These are phyloP conservation scores for Herpetomonas samuelpessoai DNA, from an alignment of 208 protist genomes.

Conservation along the genomic window DNA sequence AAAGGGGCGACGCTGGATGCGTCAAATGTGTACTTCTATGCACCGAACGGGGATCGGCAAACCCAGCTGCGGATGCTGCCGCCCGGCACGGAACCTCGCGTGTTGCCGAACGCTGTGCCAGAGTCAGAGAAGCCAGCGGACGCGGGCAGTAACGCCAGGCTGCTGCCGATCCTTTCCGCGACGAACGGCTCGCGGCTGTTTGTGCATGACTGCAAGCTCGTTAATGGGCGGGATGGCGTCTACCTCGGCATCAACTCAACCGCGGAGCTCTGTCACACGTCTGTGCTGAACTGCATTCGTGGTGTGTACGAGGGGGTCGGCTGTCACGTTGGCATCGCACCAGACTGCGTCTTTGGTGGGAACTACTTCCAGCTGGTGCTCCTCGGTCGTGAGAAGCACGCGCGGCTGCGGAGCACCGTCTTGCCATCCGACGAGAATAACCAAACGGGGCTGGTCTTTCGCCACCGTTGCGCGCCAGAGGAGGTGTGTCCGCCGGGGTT, in stretches of 20 bases:
- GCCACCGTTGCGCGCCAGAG: neutral
- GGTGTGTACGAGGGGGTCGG: slow-evolving; percentile 67
- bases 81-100: neutral
- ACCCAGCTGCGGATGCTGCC: neutral
- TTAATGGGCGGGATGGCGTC: slow-evolving; percentile 62
- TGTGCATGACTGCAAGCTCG: slow-evolving; percentile 34
- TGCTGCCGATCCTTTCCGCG: slow-evolving; percentile 34
- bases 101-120: neutral
- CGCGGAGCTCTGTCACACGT: slow-evolving; percentile 24
- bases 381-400: slow-evolving; percentile 28
- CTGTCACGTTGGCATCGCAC: slow-evolving; percentile 24
- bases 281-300: slow-evolving; percentile 49
- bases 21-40: slow-evolving; percentile 43
- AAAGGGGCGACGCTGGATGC: slow-evolving; percentile 37
- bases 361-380: slow-evolving; percentile 65
- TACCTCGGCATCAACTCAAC: slow-evolving; percentile 47
- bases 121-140: neutral
- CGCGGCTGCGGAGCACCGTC: slow-evolving; percentile 5
- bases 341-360: slow-evolving; percentile 27
- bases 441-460: slow-evolving; percentile 1
- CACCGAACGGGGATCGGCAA: slow-evolving; percentile 1
- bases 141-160: neutral
- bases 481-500: slow-evolving; percentile 21
- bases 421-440: neutral
- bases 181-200: slow-evolving; percentile 33